phyloP scores from a whole-genome alignment of 2,329 filamentous ascomycete genomes.

The Neophaeococcomyces mojaviensis region DNA sequence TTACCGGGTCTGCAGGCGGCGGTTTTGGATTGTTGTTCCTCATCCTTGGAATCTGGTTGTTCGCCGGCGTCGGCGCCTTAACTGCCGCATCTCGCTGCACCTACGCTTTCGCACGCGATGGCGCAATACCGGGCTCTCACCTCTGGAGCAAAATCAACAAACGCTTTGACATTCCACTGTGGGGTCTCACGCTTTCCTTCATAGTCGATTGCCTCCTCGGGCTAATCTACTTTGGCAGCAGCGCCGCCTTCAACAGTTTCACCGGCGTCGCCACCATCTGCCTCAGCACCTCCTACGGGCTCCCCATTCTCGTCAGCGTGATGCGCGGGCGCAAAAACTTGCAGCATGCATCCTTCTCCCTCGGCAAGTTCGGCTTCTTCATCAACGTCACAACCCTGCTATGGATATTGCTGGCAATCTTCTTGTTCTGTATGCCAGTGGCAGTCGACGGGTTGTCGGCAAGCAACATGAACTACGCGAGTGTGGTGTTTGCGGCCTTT shows the following conservation, averaged over 20 bases:
- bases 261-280: slow-evolving; percentile 37
- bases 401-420: slow-evolving; percentile 44
- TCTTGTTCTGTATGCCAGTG: slow-evolving; percentile 42
- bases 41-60: slow-evolving; percentile 58
- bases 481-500: slow-evolving; percentile 31
- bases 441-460: slow-evolving; percentile 16
- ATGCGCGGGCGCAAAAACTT: slow-evolving; percentile 39
- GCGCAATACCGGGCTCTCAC: slow-evolving; percentile 12
- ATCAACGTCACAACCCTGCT: slow-evolving; percentile 38
- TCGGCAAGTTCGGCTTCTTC: slow-evolving; percentile 37
- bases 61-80: slow-evolving; percentile 45
- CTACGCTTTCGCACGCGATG: slow-evolving; percentile 33
- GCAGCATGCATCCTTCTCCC: slow-evolving; percentile 41
- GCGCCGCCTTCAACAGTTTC: slow-evolving; percentile 20
- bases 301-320: slow-evolving; percentile 41
- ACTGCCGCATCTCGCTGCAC: slow-evolving; percentile 46
- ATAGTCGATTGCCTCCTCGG: slow-evolving; percentile 41
- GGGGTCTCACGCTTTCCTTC: slow-evolving; percentile 27
- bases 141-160: slow-evolving; percentile 13
- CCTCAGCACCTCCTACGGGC: slow-evolving; percentile 42
- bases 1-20: slow-evolving; percentile 35
- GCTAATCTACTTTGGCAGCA: slow-evolving; percentile 28
- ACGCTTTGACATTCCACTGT: slow-evolving; percentile 13
- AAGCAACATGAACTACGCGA: slow-evolving; percentile 38
- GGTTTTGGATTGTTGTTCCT: slow-evolving; percentile 41